These are phyloP conservation scores for Agastache rugosa DNA, from an alignment of 257 asterid species.

Conservation along the genomic window DNA sequence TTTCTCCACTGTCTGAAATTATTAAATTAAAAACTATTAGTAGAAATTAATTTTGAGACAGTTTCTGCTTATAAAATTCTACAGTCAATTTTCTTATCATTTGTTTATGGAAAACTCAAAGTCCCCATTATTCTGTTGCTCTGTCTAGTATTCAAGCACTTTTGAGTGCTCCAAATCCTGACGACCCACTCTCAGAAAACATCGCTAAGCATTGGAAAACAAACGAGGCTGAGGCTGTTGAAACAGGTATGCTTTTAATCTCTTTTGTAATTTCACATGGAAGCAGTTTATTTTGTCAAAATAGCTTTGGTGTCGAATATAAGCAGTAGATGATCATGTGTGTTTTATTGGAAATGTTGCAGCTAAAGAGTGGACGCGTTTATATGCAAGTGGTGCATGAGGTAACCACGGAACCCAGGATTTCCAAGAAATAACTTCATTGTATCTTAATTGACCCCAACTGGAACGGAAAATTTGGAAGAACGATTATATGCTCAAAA, in stretches of 20 bases:
- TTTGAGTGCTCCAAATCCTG: conserved; percentile 98
- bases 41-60: neutral
- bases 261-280: neutral
- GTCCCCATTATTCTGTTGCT: neutral
- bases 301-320: neutral
- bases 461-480: conserved; percentile 38
- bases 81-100: neutral
- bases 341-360: conserved; percentile 29
- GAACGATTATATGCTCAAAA: conserved; percentile 38
- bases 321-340: neutral
- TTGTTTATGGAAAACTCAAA: neutral
- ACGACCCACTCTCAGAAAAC: conserved; percentile 98
- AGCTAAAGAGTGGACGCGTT: conserved; percentile 86
- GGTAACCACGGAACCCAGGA: conserved; percentile 20
- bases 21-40: too few relatives aligned
- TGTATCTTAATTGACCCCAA: conserved; percentile 46
- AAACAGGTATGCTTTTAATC: conserved; percentile 65
- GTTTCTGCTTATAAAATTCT: too few relatives aligned
- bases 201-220: conserved; percentile 99
- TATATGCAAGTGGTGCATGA: conserved; percentile 87
- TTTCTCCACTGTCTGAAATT: neutral
- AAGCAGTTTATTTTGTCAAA: neutral
- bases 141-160: conserved; percentile 94
- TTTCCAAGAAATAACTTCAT: conserved; percentile 32
- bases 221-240: conserved; percentile 97